Evolutionary conservation across 345 rosid genomes (phyloP), one percentile per base, ranked within the genome.

Genomic region (Excoecaria agallocha): DNA sequence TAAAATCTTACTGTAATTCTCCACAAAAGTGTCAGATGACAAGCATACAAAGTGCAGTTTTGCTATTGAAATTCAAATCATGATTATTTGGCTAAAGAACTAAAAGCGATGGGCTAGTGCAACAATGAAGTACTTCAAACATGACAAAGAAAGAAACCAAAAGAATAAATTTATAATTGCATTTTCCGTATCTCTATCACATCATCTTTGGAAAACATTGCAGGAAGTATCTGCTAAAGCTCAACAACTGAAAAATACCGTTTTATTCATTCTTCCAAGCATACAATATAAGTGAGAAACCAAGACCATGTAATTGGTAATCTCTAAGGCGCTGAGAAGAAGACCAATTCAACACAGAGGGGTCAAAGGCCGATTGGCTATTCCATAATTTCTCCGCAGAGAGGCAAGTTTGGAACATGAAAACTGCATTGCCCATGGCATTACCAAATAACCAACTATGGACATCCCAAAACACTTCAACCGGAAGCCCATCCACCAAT

Each of bases 401-500:
- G 12, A 85, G 84, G 81, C 91, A 84, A 62, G 89, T 85, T 80
- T 90, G 94, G 80, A 94, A 94, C 93, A 94, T 89, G 72, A 94
- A 94, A 63, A 94, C 97, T 1, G 95, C 97, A 72, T 89, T 90
- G 54, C 90, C 93, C 70, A 80, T 74, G 17, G 85, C 83, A 81
- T 86, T 83, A 63, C 97, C 93, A 81, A 92, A 94, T n/a, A 94
- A 84, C 98, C 98, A 94, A 66, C 86, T 91, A 67, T 94, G 89
- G 61, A 94, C 94, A 84, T 94, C 98, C 98, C 98, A 94, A 9
- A 85, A 86, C 77, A 94, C 93, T 78, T 94, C 97, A 30, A 94
- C 95, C 10, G 89, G 86, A 15, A 87, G 77, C 66, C 93, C 97
- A 84, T 94, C 97, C 66, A 92, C 95, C 80, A 85, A 71, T 72